Base-by-base conservation (phyloP, 2,329 filamentous ascomycete genomes). In the Venturia pyrina region DNA sequence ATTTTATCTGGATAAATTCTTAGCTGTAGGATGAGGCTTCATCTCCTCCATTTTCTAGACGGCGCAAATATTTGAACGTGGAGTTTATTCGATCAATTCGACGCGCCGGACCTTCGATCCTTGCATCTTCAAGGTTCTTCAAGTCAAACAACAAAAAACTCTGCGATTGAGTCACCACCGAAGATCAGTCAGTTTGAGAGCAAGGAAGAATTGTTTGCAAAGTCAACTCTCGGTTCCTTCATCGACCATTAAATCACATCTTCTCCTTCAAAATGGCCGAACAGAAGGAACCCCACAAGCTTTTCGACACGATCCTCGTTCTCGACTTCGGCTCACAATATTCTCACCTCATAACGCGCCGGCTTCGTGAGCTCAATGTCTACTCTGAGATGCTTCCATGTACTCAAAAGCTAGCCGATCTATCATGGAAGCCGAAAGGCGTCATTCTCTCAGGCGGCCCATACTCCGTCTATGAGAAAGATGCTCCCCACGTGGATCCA, bases 321-420 rank as follows among this genome's bases (percentile, higher is more conserved):
- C 79, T 90, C 71, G 88, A 90, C 76, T 90, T 90, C 74, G 88
- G 84, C 69, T 88, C 84, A 32, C 88, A 90, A 77, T 89, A 87
- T 72, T 87, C 85, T 50, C 89, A 92, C 75, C 80, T 93, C 48
- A 91, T 93, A 73, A 86, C 87, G 11, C 83, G 90, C 65, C 85
- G 90, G 43, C 83, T 96, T 37, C 85, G 91, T 70, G 86, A 89
- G 71, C 83, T 96, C 77, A 89, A 88, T 79, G 84, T 96, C 75
- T 96, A 90, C 81, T 87, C 87, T 68, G 92, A 96, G 80, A 89
- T 96, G 87, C 85, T 96, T 56, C 90, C 90, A 28, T 96, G 92
- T 78, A 96, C 89, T 59, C 87, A 89, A 72, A 93, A 93, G 80
- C 78, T 96, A 28, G 80, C 85, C 7, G 90, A 95, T 66, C 83